Evolutionary conservation across 2,329 filamentous ascomycete genomes (phyloP).

Genomic region (Blumeria graminis): DNA sequence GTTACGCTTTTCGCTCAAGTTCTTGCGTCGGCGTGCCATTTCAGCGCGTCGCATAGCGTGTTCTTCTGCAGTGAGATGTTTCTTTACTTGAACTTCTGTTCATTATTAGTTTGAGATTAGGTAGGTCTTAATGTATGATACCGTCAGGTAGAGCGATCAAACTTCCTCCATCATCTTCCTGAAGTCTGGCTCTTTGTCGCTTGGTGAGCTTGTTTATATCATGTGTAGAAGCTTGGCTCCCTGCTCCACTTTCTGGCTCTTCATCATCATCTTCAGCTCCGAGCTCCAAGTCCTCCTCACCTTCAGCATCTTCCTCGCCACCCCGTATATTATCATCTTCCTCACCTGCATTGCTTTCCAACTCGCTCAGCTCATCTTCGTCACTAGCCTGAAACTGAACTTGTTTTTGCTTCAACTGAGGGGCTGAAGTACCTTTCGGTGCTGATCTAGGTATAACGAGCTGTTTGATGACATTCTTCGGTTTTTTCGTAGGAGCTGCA

Average conservation of each 20-base stretch:
- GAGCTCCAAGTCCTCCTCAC: constrained; percentile 22
- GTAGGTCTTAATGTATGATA: constrained; percentile 1
- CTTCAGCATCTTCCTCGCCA: constrained; percentile 19
- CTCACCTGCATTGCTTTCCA: constrained; percentile 16
- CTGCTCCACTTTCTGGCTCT: constrained; percentile 20
- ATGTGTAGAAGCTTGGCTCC: constrained; percentile 31
- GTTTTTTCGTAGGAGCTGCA: constrained; percentile 8
- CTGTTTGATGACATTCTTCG: constrained; percentile 2
- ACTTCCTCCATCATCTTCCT: constrained; percentile 23
- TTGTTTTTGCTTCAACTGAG: constrained; percentile 11
- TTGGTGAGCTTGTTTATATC: constrained; percentile 44
- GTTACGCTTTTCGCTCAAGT: constrained; percentile 52
- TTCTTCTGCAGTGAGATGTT: constrained; percentile 48
- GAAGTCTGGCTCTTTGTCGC: constrained; percentile 35
- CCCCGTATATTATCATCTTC: constrained; percentile 22
- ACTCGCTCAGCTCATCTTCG: constrained; percentile 16
- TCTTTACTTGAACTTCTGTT: constrained; percentile 43
- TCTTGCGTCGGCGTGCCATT: constrained; percentile 50
- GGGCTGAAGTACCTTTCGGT: neutral
- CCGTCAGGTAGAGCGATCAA: constrained; percentile 21
- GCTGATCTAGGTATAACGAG: neutral
- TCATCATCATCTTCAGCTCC: constrained; percentile 17
- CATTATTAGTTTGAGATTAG: constrained; percentile 5
- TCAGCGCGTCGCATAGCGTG: constrained; percentile 49
- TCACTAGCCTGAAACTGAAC: constrained; percentile 9